Conservation (phyloP, 768 basidiomycete species). For the Mycena leptocephala region DNA sequence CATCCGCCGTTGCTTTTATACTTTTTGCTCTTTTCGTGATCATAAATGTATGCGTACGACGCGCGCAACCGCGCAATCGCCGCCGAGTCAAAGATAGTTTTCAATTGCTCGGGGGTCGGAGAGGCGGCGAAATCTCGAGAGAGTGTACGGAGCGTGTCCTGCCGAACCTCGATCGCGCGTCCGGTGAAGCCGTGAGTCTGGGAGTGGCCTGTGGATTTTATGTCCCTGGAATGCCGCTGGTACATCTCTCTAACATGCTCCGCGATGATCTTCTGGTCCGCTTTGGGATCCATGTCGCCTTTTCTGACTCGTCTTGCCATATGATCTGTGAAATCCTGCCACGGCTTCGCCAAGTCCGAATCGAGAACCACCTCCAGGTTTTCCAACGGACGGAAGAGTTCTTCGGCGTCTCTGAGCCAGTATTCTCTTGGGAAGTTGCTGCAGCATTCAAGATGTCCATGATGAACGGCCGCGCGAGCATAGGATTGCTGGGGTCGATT, state of each 20-base stretch:
- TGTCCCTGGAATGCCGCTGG: slow-evolving; percentile 37
- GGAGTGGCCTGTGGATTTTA: neutral
- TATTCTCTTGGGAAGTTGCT: slow-evolving; percentile 30
- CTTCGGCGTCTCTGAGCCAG: slow-evolving; percentile 39
- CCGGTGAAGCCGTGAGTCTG: slow-evolving; percentile 57
- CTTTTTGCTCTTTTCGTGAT: slow-evolving; percentile 37
- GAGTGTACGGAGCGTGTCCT: slow-evolving; percentile 62
- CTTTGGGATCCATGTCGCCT: slow-evolving; percentile 36
- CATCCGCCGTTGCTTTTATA: slow-evolving; percentile 36
- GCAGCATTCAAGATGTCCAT: slow-evolving; percentile 46
- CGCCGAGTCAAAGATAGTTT: slow-evolving; percentile 46
- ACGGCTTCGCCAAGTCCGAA: slow-evolving; percentile 52
- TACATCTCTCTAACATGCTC: slow-evolving; percentile 57
- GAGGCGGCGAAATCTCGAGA: slow-evolving; percentile 58
- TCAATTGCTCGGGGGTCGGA: slow-evolving; percentile 46
- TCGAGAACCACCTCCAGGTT: slow-evolving; percentile 30
- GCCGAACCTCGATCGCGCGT: slow-evolving; percentile 60
- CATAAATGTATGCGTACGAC: slow-evolving; percentile 66
- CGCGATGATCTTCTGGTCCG: slow-evolving; percentile 56
- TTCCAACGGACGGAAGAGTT: slow-evolving; percentile 36
- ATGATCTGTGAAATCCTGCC: slow-evolving; percentile 49
- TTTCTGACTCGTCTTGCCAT: slow-evolving; percentile 35
- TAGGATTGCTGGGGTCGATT: slow-evolving; percentile 15
- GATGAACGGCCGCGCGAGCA: slow-evolving; percentile 42
- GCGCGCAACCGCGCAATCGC: slow-evolving; percentile 59